Evolutionary conservation across 768 basidiomycete genomes (phyloP).

Genomic region (Kwoniella dejecticola): DNA sequence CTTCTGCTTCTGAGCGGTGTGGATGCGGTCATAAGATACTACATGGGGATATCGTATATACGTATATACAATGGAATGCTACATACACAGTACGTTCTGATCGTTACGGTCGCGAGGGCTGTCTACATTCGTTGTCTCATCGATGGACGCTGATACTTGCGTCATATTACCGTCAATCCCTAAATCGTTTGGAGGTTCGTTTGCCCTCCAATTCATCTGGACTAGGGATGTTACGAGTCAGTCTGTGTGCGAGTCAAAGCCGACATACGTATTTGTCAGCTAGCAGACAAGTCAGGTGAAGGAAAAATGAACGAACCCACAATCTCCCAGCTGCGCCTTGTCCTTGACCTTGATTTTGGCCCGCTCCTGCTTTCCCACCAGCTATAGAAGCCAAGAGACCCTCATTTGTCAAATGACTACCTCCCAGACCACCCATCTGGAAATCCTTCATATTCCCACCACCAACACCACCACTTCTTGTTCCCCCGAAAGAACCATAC

Average conservation of each 20-base stretch:
- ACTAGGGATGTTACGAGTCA: conserved; percentile 18
- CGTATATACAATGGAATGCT: too few species aligned
- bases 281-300: neutral
- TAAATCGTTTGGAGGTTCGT: conserved; percentile 8
- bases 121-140: too few species aligned
- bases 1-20: too few species aligned
- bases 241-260: neutral
- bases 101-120: too few species aligned
- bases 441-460: neutral
- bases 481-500: neutral
- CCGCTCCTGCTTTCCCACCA: neutral
- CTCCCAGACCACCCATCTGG: neutral
- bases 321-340: conserved; percentile 10
- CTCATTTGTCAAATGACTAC: neutral
- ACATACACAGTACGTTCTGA: too few species aligned
- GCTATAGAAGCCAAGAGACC: conserved; percentile 7
- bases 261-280: neutral
- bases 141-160: too few species aligned
- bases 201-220: conserved; percentile 11
- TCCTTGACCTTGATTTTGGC: too few species aligned
- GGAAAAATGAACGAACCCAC: conserved; percentile 19
- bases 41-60: too few species aligned
- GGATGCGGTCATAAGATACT: too few species aligned
- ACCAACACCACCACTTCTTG: neutral
- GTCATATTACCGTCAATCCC: conserved; percentile 4